A percentile compares a stretch with the other conserved stretches of the same genome.
Evolutionary conservation across 129 eudicot genomes (phyloP).

Genomic region (Flaveria brownii): DNA sequence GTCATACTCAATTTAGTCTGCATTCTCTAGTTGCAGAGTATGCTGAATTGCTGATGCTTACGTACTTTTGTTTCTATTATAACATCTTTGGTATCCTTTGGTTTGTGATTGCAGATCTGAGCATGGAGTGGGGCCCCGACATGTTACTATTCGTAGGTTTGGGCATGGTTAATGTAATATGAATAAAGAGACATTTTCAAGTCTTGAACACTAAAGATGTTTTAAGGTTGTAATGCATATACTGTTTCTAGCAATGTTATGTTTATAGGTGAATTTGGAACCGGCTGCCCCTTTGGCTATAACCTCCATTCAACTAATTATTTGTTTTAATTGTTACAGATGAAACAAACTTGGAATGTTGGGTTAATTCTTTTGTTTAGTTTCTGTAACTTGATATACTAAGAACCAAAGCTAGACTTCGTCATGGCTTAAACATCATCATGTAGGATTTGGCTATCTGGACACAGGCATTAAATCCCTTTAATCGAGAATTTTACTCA

Average conservation of each 20-base stretch:
- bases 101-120: conserved; percentile 21
- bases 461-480: too few relatives aligned
- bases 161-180: conserved; percentile 7
- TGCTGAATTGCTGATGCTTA: not conserved
- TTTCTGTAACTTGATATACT: too few relatives aligned
- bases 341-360: too few relatives aligned
- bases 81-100: not conserved
- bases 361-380: too few relatives aligned
- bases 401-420: too few relatives aligned
- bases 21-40: not conserved
- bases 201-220: conserved; percentile 14
- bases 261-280: too few relatives aligned
- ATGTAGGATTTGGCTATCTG: too few relatives aligned
- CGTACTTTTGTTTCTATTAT: not conserved
- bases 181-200: conserved; percentile 12
- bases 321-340: too few relatives aligned
- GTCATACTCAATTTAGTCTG: not conserved
- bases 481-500: too few relatives aligned
- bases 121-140: not conserved
- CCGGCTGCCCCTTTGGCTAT: too few relatives aligned
- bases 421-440: too few relatives aligned
- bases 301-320: too few relatives aligned
- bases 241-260: not conserved
- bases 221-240: conserved; percentile 6
- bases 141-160: conserved; percentile 2